Evolutionary conservation across 2,329 filamentous ascomycete species (phyloP).

Genomic region (Colletotrichum plurivorum): DNA sequence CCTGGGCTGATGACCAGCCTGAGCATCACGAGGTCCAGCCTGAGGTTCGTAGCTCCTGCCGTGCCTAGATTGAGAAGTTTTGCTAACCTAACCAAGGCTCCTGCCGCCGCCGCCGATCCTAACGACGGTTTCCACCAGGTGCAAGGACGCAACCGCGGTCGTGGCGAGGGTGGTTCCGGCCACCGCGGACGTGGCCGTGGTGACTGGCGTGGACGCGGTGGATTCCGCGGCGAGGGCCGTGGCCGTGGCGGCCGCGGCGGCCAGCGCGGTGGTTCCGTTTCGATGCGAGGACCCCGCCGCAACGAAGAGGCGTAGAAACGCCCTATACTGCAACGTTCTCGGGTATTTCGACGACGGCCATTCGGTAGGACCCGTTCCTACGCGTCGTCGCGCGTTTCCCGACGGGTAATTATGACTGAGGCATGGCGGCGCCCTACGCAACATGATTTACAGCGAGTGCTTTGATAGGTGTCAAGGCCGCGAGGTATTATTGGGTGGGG

Average conservation of each 20-base stretch:
- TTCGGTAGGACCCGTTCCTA: slow-evolving; percentile 46
- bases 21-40: slow-evolving; percentile 72
- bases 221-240: slow-evolving; percentile 61
- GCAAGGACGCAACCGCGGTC: slow-evolving; percentile 70
- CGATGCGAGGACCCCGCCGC: slow-evolving; percentile 54
- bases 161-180: slow-evolving; percentile 63
- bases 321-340: slow-evolving; percentile 32
- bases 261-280: slow-evolving; percentile 50
- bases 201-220: slow-evolving; percentile 66
- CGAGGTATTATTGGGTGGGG: slow-evolving; percentile 25
- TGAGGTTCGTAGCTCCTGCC: slow-evolving; percentile 53
- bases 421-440: slow-evolving; percentile 52
- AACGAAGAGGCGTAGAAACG: slow-evolving; percentile 55
- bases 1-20: slow-evolving; percentile 87
- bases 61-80: not conserved
- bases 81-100: slow-evolving; percentile 20
- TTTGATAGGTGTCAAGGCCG: slow-evolving; percentile 38
- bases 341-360: slow-evolving; percentile 43
- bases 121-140: slow-evolving; percentile 83
- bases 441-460: slow-evolving; percentile 35
- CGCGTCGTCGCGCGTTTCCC: slow-evolving; percentile 48
- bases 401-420: slow-evolving; percentile 56
- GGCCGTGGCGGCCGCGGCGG: slow-evolving; percentile 57
- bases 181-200: slow-evolving; percentile 58
- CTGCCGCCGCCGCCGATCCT: slow-evolving; percentile 56